A percentile compares a stretch with the other conserved stretches of the same genome.
Conservation (phyloP, 176 grass and related monocot genomes). For the Carex myosuroides region DNA sequence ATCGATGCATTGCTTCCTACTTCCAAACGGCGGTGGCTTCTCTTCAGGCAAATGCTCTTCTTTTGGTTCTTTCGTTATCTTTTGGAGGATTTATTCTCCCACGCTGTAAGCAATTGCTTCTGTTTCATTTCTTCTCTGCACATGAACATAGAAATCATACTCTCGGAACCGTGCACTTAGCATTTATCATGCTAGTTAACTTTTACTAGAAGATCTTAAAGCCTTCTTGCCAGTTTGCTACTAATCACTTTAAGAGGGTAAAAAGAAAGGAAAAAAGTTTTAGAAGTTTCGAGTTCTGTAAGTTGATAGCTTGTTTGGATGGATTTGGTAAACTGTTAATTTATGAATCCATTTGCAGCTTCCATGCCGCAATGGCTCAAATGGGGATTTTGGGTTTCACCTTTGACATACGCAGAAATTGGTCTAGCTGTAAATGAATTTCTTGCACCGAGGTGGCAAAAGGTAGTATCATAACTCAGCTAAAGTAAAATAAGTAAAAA, state of each 20-base stretch:
- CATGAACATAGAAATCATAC: not conserved
- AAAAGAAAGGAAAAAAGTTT: too few relatives aligned
- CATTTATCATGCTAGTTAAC: not conserved
- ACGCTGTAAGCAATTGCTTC: conserved; percentile 27
- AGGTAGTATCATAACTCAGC: conserved; percentile 33
- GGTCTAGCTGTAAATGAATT: conserved; percentile 81
- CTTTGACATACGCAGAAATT: conserved; percentile 69
- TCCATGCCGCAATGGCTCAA: conserved; percentile 70
- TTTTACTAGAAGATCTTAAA: too few relatives aligned
- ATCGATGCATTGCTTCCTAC: conserved; percentile 46
- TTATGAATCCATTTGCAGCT: conserved; percentile 23
- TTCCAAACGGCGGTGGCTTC: conserved; percentile 39
- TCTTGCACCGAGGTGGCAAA: conserved; percentile 63
- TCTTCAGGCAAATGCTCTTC: conserved; percentile 19
- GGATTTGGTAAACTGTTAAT: not conserved
- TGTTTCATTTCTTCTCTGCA: conserved; percentile 5
- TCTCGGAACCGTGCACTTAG: too few relatives aligned
- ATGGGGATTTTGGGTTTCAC: conserved; percentile 92
- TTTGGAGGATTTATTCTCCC: conserved; percentile 77
- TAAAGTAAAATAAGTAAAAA: not conserved
- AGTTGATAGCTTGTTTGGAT: not conserved
- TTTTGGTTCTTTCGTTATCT: conserved; percentile 20
- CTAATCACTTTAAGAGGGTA: too few relatives aligned
- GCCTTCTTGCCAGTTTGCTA: too few relatives aligned
- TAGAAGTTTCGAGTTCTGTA: too few relatives aligned